A percentile compares a stretch with the other conserved stretches of the same genome.
Evolutionary conservation across 441 rosid genomes (phyloP).

Genomic region (Corymbia citriodora): DNA sequence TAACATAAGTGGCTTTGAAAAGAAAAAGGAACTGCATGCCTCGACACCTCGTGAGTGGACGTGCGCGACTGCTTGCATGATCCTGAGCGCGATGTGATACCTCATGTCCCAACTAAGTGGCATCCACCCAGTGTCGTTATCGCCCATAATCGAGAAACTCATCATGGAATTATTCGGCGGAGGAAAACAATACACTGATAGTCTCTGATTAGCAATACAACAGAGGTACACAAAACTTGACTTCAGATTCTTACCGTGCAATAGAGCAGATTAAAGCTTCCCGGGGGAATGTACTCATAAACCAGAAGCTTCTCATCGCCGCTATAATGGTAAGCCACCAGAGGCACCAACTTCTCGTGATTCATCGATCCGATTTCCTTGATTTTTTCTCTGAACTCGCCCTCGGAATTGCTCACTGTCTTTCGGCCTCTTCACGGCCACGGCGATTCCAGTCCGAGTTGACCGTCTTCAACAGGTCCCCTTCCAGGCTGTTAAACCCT

Average conservation of each 20-base stretch:
- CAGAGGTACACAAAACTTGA: not conserved
- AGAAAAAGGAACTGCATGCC: no score
- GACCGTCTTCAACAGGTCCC: not conserved
- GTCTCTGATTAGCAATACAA: not conserved
- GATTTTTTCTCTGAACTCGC: not conserved
- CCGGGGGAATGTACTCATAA: not conserved
- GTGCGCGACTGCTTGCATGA: not conserved
- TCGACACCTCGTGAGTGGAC: not conserved
- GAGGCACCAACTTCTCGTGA: constrained; percentile 3
- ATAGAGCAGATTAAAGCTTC: constrained; percentile 1
- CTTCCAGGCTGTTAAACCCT: constrained; percentile 2
- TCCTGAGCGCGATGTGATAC: not conserved
- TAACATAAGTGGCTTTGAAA: no score
- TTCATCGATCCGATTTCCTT: constrained; percentile 2
- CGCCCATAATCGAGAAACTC: not conserved
- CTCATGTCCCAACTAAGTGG: not conserved
- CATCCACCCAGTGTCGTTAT: not conserved
- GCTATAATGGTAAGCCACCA: not conserved
- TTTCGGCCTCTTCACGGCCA: constrained; percentile 7
- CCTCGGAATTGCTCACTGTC: not conserved
- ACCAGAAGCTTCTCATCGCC: constrained; percentile 10
- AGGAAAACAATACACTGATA: no score
- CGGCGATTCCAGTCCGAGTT: not conserved
- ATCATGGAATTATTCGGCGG: no score
- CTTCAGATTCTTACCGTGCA: not conserved